phyloP scores from a whole-genome alignment of 2,329 filamentous ascomycete genomes.

The Salinomyces thailandicus region DNA sequence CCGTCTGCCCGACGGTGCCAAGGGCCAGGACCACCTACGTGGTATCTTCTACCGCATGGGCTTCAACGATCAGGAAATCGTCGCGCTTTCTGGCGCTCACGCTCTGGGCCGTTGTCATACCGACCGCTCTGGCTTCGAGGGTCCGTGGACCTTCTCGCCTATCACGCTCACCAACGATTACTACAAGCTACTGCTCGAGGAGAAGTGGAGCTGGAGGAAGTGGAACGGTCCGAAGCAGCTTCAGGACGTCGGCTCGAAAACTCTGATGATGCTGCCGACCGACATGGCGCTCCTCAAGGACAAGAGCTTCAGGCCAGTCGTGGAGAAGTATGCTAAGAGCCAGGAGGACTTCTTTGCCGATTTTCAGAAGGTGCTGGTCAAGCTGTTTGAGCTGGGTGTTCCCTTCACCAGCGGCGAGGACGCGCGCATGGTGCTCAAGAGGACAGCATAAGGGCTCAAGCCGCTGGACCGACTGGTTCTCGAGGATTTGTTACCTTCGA shows the following conservation, averaged over 20 bases:
- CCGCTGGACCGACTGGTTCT: too few relatives aligned
- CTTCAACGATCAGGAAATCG: conserved; percentile 94
- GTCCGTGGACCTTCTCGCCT: conserved; percentile 86
- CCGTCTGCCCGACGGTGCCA: conserved; percentile 69
- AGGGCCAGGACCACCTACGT: conserved; percentile 73
- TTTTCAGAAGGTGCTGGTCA: conserved; percentile 66
- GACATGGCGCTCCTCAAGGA: conserved; percentile 83
- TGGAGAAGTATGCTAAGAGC: conserved; percentile 84
- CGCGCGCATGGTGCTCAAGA: conserved; percentile 37
- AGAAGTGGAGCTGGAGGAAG: conserved; percentile 89
- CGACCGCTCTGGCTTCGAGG: conserved; percentile 76
- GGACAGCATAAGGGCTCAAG: conserved; percentile 23
- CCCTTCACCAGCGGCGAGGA: conserved; percentile 56
- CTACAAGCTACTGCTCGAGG: conserved; percentile 73
- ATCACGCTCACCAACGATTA: conserved; percentile 89
- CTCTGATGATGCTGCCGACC: conserved; percentile 93
- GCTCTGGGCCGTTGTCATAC: conserved; percentile 82
- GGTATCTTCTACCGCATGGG: conserved; percentile 84
- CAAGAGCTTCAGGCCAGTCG: conserved; percentile 69
- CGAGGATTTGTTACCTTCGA: too few relatives aligned
- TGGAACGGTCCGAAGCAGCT: conserved; percentile 89
- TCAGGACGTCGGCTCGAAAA: conserved; percentile 77
- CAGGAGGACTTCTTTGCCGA: conserved; percentile 89
- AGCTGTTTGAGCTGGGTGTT: conserved; percentile 88
- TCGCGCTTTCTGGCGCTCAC: conserved; percentile 77